Percentiles rank a stretch among this genome's conserved stretches.
Evolutionary conservation across 768 basidiomycete species (phyloP).

Genomic region (Dioszegia hungarica): DNA sequence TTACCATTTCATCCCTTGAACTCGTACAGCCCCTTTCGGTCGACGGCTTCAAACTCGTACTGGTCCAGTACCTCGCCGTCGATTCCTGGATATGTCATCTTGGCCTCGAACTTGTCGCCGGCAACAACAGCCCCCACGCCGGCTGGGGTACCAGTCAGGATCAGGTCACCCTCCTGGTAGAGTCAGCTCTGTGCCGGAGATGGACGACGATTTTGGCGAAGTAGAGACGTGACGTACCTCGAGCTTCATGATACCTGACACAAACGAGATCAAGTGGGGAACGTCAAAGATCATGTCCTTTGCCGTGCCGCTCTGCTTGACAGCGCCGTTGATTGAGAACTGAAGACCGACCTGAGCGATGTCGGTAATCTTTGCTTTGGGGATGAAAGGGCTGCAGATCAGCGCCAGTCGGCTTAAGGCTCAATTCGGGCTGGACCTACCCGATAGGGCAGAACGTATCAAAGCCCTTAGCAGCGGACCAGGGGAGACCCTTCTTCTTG

Average conservation of each 20-base stretch:
- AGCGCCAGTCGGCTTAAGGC: too few relatives aligned
- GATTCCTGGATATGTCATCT: constrained; percentile 55
- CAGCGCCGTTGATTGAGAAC: constrained; percentile 75
- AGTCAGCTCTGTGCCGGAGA: background rate
- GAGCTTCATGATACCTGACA: constrained; percentile 95
- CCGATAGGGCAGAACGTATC: constrained; percentile 93
- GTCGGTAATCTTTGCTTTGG: constrained; percentile 64
- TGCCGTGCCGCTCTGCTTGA: constrained; percentile 81
- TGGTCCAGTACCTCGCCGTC: constrained; percentile 57
- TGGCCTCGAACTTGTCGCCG: constrained; percentile 75
- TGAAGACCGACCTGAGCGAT: constrained; percentile 70
- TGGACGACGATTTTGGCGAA: background rate
- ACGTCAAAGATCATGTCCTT: constrained; percentile 89
- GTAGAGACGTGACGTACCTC: constrained; percentile 60
- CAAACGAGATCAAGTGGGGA: constrained; percentile 77
- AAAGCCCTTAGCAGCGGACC: constrained; percentile 95
- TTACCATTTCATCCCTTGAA: constrained; percentile 50
- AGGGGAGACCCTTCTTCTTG: constrained; percentile 90
- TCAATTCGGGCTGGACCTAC: too few relatives aligned
- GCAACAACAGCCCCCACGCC: constrained; percentile 75
- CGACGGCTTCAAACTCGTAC: constrained; percentile 63
- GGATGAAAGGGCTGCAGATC: constrained; percentile 73
- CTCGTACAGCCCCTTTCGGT: constrained; percentile 66
- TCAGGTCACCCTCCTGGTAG: constrained; percentile 79
- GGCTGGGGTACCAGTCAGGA: constrained; percentile 78